Percentiles rank a stretch among this genome's conserved stretches.
phyloP scores from a whole-genome alignment of 257 asterid species.

The Lycium barbarum region DNA sequence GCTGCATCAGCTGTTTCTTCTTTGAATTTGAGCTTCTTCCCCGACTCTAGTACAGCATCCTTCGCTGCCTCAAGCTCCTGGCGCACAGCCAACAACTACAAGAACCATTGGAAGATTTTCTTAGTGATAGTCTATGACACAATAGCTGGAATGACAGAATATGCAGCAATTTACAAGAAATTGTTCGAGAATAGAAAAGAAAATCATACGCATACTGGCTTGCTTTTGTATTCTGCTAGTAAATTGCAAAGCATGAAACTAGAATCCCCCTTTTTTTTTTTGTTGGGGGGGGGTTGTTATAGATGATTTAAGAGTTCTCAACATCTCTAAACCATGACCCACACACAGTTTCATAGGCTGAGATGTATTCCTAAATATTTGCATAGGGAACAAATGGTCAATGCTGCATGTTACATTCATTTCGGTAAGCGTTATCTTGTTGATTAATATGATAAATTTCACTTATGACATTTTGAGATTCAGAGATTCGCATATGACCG shows the following conservation, averaged over 20 bases:
- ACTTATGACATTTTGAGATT: not conserved
- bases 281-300: no score
- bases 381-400: not conserved
- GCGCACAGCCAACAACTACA: conserved; percentile 75
- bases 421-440: conserved; percentile 4
- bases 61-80: conserved; percentile 89
- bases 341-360: not conserved
- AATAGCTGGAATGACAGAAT: not conserved
- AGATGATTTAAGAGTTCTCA: not conserved
- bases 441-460: conserved; percentile 4
- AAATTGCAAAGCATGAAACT: not conserved
- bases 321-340: conserved; percentile 11
- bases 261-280: not conserved
- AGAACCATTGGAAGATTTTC: conserved; percentile 15
- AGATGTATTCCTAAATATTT: not conserved
- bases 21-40: conserved; percentile 88
- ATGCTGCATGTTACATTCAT: not conserved
- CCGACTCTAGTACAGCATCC: conserved; percentile 70
- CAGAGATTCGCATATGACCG: not conserved
- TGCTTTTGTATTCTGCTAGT: not conserved
- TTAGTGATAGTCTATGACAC: not conserved
- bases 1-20: conserved; percentile 97
- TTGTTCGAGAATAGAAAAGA: not conserved
- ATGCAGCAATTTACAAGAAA: conserved; percentile 8
- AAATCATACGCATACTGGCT: not conserved